Percentiles rank a stretch among this genome's conserved stretches.
Evolutionary conservation across 2,329 filamentous ascomycete species (phyloP).

Genomic region (Cladosporium sp.): DNA sequence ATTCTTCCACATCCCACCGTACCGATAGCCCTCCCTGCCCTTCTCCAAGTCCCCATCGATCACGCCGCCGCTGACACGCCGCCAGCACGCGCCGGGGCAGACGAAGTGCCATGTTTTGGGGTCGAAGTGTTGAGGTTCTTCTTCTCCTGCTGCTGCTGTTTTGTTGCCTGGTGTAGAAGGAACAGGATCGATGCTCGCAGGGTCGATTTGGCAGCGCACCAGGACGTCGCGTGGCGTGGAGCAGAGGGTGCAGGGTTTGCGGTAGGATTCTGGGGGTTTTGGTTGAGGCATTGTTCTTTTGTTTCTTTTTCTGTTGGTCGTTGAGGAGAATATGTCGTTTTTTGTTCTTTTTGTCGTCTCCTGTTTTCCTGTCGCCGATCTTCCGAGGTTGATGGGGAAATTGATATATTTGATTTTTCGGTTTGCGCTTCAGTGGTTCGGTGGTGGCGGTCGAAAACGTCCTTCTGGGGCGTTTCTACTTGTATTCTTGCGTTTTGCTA

Average conservation of each 20-base stretch:
- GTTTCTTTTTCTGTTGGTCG: neutral
- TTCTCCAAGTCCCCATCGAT: constrained; percentile 35
- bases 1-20: constrained; percentile 38
- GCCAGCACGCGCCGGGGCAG: constrained; percentile 42
- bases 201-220: constrained; percentile 42
- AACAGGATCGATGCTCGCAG: constrained; percentile 14
- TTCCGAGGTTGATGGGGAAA: no score
- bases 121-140: neutral
- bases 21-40: constrained; percentile 34
- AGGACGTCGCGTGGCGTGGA: constrained; percentile 34
- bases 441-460: no score
- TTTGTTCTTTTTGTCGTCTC: neutral
- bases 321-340: neutral
- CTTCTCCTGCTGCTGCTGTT: neutral
- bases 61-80: constrained; percentile 38
- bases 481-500: no score
- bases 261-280: constrained; percentile 15
- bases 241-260: constrained; percentile 42
- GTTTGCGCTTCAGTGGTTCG: no score
- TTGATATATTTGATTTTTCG: no score
- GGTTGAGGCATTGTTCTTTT: neutral
- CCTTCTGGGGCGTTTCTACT: no score
- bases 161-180: neutral
- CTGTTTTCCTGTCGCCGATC: neutral
- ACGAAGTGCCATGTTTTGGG: constrained; percentile 40